phyloP scores from a whole-genome alignment of 257 asterid genomes.

The Solanum ahanhuiri region DNA sequence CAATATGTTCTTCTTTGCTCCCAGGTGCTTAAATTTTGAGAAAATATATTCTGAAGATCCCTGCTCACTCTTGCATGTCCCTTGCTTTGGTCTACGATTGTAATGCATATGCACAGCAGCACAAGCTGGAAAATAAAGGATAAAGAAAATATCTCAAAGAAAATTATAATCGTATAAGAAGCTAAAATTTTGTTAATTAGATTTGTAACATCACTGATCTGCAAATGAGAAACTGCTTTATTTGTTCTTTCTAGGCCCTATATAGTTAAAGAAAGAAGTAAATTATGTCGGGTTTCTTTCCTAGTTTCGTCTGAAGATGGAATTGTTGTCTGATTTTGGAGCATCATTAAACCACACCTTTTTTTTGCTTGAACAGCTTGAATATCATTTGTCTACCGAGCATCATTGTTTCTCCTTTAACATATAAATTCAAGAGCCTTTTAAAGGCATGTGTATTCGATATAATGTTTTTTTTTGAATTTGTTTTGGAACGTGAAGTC shows the following conservation, averaged over 20 bases:
- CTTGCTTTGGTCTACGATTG: neutral
- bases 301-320: neutral
- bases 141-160: neutral
- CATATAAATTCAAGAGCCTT: neutral
- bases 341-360: neutral
- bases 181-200: neutral
- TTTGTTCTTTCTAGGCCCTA: neutral
- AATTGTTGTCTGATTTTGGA: neutral
- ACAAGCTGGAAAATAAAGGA: neutral
- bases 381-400: neutral
- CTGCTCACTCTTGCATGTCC: neutral
- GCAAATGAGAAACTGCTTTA: neutral
- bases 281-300: neutral
- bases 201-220: neutral
- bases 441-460: neutral
- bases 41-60: neutral
- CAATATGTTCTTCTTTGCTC: slow-evolving; percentile 84
- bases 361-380: neutral
- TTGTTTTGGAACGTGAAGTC: neutral
- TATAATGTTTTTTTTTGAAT: neutral
- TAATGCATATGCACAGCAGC: neutral
- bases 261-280: neutral
- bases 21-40: slow-evolving; percentile 39
- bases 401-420: neutral
- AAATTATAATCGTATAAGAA: neutral